These are phyloP conservation scores for Paxillus rubicundulus DNA, from an alignment of 768 basidiomycete species.

Conservation along the genomic window DNA sequence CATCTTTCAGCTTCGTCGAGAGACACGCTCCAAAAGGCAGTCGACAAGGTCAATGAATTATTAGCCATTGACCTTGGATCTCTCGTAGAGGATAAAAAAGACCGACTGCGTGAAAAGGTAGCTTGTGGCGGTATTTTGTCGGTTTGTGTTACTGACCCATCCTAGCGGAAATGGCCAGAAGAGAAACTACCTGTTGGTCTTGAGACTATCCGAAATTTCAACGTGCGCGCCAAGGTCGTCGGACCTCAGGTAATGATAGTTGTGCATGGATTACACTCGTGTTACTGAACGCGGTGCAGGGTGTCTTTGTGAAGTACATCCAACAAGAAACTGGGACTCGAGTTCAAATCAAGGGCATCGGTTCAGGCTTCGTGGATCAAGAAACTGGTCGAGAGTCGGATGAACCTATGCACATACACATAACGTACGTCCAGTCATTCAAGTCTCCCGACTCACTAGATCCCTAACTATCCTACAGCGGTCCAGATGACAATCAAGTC, in stretches of 20 bases:
- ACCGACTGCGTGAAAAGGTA: constrained; percentile 66
- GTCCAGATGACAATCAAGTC: constrained; percentile 86
- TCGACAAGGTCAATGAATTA: constrained; percentile 71
- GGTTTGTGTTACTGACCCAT: constrained; percentile 10
- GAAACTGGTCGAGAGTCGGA: constrained; percentile 87
- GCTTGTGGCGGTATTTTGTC: neutral
- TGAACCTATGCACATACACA: constrained; percentile 89
- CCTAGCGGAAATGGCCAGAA: constrained; percentile 94
- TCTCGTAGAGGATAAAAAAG: constrained; percentile 76
- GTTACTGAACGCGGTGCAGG: constrained; percentile 36
- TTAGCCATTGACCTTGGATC: constrained; percentile 75
- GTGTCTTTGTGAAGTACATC: constrained; percentile 97
- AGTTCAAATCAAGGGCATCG: constrained; percentile 95
- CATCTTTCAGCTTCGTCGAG: constrained; percentile 80
- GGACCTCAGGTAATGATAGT: constrained; percentile 73
- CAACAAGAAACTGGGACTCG: constrained; percentile 94
- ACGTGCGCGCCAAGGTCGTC: constrained; percentile 95
- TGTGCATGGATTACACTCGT: no score
- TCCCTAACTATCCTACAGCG: constrained; percentile 30
- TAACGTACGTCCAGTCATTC: constrained; percentile 57
- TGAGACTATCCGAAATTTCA: constrained; percentile 93
- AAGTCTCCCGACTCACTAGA: constrained; percentile 16
- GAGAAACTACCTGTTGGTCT: constrained; percentile 89
- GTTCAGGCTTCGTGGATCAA: constrained; percentile 92
- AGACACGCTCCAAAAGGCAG: constrained; percentile 63